Conservation (phyloP, 371 early-diverging fungal genomes). For the Thermomucor indicae-seudaticae region DNA sequence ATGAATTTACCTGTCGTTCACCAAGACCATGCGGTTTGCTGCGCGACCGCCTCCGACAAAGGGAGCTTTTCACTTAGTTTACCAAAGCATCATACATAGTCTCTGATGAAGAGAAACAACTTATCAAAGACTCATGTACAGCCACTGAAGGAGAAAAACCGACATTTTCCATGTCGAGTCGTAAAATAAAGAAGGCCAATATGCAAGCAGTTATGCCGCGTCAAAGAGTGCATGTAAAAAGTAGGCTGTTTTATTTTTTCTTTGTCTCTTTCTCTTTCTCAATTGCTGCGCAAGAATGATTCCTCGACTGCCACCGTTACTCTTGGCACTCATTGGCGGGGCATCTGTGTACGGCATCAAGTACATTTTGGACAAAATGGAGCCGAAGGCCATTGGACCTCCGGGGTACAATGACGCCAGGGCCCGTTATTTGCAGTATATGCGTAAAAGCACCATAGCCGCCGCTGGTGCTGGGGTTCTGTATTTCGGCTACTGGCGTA, state of each 20-base stretch:
- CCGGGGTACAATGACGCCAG: conserved; percentile 30
- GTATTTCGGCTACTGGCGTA: conserved; percentile 31
- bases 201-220: too few species aligned
- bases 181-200: too few species aligned
- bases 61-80: too few species aligned
- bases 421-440: conserved; percentile 16
- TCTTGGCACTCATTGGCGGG: conserved; percentile 33
- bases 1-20: too few species aligned
- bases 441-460: conserved; percentile 18
- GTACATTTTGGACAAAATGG: conserved; percentile 23
- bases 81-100: too few species aligned
- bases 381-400: conserved; percentile 34
- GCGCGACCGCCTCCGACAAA: too few species aligned
- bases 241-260: neutral
- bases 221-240: too few species aligned
- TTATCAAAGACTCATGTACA: too few species aligned
- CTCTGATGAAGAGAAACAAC: too few species aligned
- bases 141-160: too few species aligned
- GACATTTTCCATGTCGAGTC: too few species aligned
- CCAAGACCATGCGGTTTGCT: too few species aligned
- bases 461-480: conserved; percentile 17
- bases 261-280: neutral
- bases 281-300: conserved; percentile 19
- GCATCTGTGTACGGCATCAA: conserved; percentile 40
- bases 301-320: conserved; percentile 39